phyloP scores from a whole-genome alignment of 495 filamentous ascomycete species.

The Talaromyces nanjingensis region DNA sequence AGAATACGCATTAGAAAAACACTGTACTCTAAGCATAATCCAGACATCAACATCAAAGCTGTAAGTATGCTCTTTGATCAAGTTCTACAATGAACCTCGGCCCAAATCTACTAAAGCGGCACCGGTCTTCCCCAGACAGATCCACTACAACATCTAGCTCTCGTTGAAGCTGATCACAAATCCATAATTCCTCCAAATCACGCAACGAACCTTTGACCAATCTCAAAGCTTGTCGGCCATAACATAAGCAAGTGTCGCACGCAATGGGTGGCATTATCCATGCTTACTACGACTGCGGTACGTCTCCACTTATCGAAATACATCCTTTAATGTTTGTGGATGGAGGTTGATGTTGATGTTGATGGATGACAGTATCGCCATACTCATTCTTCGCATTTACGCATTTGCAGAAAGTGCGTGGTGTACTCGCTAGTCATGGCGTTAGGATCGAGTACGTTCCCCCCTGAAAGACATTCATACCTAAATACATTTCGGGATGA shows the following conservation, averaged over 20 bases:
- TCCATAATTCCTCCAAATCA: background rate
- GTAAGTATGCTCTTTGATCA: background rate
- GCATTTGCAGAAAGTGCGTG: slow-evolving; percentile 49
- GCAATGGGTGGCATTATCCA: slow-evolving; percentile 54
- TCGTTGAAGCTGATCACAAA: background rate
- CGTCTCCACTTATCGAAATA: slow-evolving; percentile 4
- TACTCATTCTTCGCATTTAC: slow-evolving; percentile 61
- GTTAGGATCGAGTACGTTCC: slow-evolving; percentile 54
- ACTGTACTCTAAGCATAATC: background rate
- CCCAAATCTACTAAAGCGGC: background rate
- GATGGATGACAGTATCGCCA: slow-evolving; percentile 46
- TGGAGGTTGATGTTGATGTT: too few species aligned
- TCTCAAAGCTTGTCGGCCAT: background rate
- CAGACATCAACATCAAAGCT: background rate
- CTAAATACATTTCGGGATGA: background rate
- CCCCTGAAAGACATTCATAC: background rate
- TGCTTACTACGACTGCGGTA: slow-evolving; percentile 54
- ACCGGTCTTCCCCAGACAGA: background rate
- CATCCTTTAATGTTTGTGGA: too few species aligned
- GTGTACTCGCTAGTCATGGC: slow-evolving; percentile 44
- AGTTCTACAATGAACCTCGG: background rate
- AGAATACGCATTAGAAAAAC: too few species aligned
- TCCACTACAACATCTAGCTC: background rate
- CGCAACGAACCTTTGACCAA: background rate
- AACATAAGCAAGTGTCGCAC: background rate